Evolutionary conservation across 75 land plant species (phyloP).

Genomic region (Sequoia sempervirens): DNA sequence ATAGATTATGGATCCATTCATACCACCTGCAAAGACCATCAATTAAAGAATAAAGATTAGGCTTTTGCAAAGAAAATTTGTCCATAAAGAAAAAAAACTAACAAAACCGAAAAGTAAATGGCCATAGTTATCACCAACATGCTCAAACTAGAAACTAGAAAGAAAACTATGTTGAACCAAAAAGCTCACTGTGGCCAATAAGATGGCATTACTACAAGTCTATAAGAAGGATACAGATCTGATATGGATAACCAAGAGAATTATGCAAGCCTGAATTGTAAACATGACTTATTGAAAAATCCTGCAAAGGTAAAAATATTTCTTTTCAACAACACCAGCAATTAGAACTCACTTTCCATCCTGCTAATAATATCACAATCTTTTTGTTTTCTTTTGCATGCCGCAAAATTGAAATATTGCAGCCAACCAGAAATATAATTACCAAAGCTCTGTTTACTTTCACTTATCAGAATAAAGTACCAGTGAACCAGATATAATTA

Average conservation of each 20-base stretch:
- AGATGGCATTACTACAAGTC: not conserved
- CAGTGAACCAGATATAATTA: not conserved
- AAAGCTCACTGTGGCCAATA: not conserved
- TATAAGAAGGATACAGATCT: not conserved
- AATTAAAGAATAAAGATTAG: not conserved
- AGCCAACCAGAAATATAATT: not conserved
- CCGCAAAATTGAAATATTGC: too few relatives aligned
- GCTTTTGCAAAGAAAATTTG: not conserved
- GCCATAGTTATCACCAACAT: not conserved
- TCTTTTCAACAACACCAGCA: not conserved
- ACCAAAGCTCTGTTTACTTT: not conserved
- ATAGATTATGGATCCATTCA: constrained; percentile 93
- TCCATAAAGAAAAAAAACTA: too few relatives aligned
- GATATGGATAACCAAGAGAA: not conserved
- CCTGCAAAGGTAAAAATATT: not conserved
- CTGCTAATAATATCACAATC: not conserved
- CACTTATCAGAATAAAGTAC: not conserved
- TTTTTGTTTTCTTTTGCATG: not conserved
- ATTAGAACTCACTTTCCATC: not conserved
- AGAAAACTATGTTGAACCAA: too few relatives aligned
- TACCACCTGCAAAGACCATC: constrained; percentile 62
- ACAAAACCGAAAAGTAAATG: not conserved
- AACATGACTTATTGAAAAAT: not conserved
- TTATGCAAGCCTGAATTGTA: not conserved
- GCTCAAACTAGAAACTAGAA: not conserved